Evolutionary conservation across 108 stramenopile species (phyloP).

Genomic region (Schizochytrium sp.): DNA sequence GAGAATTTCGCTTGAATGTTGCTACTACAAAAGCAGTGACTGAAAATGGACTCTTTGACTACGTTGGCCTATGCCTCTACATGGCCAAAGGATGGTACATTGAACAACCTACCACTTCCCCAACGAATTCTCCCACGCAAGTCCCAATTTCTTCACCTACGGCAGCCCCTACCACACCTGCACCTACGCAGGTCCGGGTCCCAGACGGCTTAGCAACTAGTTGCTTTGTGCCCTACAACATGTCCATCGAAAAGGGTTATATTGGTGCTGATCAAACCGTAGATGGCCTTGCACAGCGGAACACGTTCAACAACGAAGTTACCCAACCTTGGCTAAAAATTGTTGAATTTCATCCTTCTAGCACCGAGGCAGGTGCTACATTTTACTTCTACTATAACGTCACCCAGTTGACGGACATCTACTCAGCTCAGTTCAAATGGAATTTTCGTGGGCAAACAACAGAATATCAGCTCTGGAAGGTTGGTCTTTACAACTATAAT

Average conservation of each 20-base stretch:
- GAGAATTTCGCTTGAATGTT: slow-evolving; percentile 1
- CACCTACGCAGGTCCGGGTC: background rate
- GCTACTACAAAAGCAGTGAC: background rate
- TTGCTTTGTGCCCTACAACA: background rate
- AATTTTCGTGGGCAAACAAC: background rate
- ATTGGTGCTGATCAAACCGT: background rate
- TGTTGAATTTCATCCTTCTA: slow-evolving; percentile 2
- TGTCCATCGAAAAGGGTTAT: background rate
- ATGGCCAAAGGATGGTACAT: background rate
- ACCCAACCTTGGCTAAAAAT: background rate
- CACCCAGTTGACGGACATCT: background rate
- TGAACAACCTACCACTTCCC: background rate
- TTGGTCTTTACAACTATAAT: background rate
- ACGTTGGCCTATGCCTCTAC: slow-evolving; percentile 32
- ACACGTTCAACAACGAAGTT: background rate
- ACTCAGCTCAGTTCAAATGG: background rate
- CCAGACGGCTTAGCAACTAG: background rate
- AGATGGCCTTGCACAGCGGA: background rate
- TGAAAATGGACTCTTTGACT: slow-evolving; percentile 19
- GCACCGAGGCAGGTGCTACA: background rate
- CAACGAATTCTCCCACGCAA: background rate
- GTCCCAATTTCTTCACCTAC: background rate
- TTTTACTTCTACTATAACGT: slow-evolving; percentile 18
- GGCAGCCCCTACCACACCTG: background rate
- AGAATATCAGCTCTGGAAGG: slow-evolving; percentile 8